Evolutionary conservation across 176 grass and related monocot genomes (phyloP), one percentile per base, ranked within the genome.

Genomic region (Oryza meyeriana): DNA sequence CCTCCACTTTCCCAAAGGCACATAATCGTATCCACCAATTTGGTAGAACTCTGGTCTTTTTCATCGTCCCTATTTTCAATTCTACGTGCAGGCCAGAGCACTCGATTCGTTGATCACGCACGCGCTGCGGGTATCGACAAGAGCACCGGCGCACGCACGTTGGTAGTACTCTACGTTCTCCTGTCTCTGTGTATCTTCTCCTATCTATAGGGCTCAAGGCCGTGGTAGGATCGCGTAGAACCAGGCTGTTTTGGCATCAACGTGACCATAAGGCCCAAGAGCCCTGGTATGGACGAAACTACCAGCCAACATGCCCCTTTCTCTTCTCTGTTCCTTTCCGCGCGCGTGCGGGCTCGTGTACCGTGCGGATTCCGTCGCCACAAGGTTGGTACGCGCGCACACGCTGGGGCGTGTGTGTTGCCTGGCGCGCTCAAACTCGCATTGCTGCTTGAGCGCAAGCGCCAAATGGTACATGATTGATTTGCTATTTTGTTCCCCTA

Each of bases 21-120:
- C 61, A 84, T 88, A 58, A 84, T 84, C 64, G n/a, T 75, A 69
- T 73, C 12, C 75, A 84, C 48, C 25, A 72, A 16, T 27, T 41
- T 42, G 9, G 55, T n/a, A 25, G 29, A 69, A 22, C 27, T 38
- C 8, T 24, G 64, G 72, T 79, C 78, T 69, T 50, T 34, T 31
- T 31, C 38, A 55, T 80, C 7, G 1, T 55, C 12, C 20, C 30
- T 29, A 26, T 72, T 87, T 72, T 6, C 41, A 22, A 3, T 24
- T 25, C 55, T 25, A 33, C 55, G 47, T 74, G 12, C 68, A 59
- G 42, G 38, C 34, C 27, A 7, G 66, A 64, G 86, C 58, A 72
- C 74, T 83, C 58, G 59, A 87, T 65, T 75, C 33, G 31, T 57
- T 18, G 26, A 16, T 66, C 44, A 20, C 22, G 67, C 79, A 63